A percentile compares a stretch with the other conserved stretches of the same genome.
phyloP scores from a whole-genome alignment of 768 basidiomycete genomes.

The Rubroboletus satanas region DNA sequence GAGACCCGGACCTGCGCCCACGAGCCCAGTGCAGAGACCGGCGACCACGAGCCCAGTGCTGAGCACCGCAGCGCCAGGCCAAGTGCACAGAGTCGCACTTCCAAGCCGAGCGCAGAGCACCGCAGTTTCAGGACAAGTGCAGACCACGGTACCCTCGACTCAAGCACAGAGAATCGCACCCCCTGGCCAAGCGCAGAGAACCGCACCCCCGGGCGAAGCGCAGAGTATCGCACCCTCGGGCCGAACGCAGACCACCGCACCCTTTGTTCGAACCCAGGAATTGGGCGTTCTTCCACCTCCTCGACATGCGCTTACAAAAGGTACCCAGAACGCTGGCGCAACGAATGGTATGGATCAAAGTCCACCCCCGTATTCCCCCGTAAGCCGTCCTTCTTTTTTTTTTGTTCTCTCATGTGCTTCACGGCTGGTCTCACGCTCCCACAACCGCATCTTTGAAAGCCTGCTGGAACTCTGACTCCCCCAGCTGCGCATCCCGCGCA shows the following conservation, averaged over 20 bases:
- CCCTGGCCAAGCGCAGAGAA: background rate
- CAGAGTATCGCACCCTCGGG: background rate
- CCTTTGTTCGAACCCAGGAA: background rate
- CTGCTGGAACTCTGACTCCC: background rate
- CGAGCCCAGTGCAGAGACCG: no score
- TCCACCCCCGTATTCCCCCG: constrained; percentile 27
- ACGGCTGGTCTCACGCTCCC: background rate
- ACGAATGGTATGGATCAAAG: constrained; percentile 2
- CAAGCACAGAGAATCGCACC: background rate
- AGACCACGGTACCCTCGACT: background rate
- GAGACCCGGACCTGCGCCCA: no score
- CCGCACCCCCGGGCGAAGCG: background rate
- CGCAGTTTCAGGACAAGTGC: background rate
- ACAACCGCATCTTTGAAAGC: background rate
- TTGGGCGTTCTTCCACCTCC: background rate
- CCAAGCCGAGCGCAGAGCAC: background rate
- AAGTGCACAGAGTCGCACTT: no score
- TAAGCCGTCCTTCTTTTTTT: constrained; percentile 6
- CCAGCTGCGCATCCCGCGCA: constrained; percentile 3
- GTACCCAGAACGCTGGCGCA: background rate
- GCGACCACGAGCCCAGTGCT: no score
- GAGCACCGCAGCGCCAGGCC: no score
- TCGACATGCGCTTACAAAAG: constrained; percentile 1
- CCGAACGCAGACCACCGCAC: background rate
- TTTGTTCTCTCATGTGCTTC: background rate